These are phyloP conservation scores for Odontarrhena argentea DNA, from an alignment of 345 rosid genomes.

Conservation along the genomic window DNA sequence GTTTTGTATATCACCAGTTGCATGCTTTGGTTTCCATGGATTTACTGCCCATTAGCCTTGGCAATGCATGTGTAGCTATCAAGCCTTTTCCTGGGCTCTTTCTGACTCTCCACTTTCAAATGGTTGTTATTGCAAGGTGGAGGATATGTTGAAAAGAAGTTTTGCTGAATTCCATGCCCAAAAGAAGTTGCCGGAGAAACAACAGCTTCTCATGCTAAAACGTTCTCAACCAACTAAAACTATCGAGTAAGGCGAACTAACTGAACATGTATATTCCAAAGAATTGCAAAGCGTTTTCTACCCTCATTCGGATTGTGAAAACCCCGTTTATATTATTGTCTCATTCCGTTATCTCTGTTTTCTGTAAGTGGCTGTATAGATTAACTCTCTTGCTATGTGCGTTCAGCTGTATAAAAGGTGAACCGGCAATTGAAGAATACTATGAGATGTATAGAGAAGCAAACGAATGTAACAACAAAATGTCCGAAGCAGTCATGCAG, in stretches of 20 bases:
- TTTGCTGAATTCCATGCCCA: conserved; percentile 97
- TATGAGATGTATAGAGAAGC: conserved; percentile 71
- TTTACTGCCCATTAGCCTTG: neutral
- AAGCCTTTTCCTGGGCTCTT: neutral
- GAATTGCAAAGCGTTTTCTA: conserved; percentile 17
- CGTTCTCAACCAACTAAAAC: conserved; percentile 71
- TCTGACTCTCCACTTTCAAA: conserved; percentile 19
- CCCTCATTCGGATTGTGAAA: neutral
- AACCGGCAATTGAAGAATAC: conserved; percentile 90
- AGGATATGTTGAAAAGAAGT: conserved; percentile 98
- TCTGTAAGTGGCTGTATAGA: conserved; percentile 10
- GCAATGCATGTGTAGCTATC: conserved; percentile 10
- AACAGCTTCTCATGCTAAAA: conserved; percentile 73
- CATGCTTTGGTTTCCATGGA: conserved; percentile 17
- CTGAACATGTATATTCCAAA: neutral
- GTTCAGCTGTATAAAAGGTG: conserved; percentile 86
- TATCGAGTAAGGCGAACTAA: conserved; percentile 62
- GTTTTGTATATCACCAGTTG: conserved; percentile 12
- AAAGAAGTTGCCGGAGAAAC: conserved; percentile 86
- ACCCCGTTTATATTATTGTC: neutral
- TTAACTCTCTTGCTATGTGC: conserved; percentile 30
- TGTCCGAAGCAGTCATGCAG: conserved; percentile 71
- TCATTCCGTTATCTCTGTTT: conserved; percentile 14
- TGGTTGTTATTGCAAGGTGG: conserved; percentile 60
- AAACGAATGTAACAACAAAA: conserved; percentile 46